These are phyloP conservation scores for Calonectria hawksworthii DNA, from an alignment of 2,329 filamentous ascomycete genomes.

Conservation along the genomic window DNA sequence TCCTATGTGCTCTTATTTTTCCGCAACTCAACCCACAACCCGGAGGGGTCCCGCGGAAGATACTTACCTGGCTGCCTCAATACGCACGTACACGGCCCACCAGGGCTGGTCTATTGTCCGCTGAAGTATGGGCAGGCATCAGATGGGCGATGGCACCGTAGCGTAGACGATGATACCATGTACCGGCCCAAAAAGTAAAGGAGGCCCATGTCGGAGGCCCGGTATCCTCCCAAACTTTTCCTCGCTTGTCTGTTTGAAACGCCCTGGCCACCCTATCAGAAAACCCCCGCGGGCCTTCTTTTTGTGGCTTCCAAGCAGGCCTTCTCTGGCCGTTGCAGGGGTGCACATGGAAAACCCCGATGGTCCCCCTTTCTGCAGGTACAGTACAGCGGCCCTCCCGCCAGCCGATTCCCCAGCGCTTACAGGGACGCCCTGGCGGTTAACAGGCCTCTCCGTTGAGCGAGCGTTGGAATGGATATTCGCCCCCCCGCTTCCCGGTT, in stretches of 20 bases:
- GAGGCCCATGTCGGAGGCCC: background rate
- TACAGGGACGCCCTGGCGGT: slow-evolving; percentile 18
- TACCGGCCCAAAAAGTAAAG: slow-evolving; percentile 3
- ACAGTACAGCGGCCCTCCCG: slow-evolving; percentile 36
- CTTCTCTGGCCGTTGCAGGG: slow-evolving; percentile 9
- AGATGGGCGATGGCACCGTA: background rate
- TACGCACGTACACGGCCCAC: background rate
- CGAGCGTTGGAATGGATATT: background rate
- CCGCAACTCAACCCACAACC: slow-evolving; percentile 7
- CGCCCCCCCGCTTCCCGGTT: slow-evolving; percentile 1
- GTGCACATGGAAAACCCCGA: background rate
- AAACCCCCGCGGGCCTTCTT: slow-evolving; percentile 29
- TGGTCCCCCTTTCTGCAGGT: slow-evolving; percentile 40
- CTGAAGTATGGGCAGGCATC: slow-evolving; percentile 11
- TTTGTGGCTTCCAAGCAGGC: slow-evolving; percentile 23
- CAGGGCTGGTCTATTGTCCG: background rate
- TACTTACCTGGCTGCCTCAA: background rate
- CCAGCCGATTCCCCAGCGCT: slow-evolving; percentile 26
- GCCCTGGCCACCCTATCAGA: slow-evolving; percentile 45
- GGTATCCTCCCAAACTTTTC: slow-evolving; percentile 3
- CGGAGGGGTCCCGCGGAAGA: background rate
- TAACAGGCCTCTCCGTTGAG: slow-evolving; percentile 15
- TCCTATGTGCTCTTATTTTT: background rate
- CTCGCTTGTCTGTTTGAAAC: slow-evolving; percentile 41
- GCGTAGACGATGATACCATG: slow-evolving; percentile 15